Conservation (phyloP, 129 eudicot genomes). For the Pittosporum tobira region DNA sequence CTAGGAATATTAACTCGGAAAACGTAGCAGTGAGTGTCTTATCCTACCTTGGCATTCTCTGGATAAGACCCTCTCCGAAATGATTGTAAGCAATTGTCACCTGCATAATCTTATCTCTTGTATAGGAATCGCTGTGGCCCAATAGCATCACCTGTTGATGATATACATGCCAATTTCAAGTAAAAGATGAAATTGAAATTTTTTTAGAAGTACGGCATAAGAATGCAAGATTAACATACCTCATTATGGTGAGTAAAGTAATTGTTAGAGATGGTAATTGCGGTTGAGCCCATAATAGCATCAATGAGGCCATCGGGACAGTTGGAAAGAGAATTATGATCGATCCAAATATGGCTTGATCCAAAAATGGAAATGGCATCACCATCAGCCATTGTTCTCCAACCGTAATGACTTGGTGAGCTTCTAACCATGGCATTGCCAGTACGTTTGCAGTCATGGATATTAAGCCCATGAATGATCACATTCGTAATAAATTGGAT, state of each 20-base stretch:
- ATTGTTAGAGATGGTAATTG: slow-evolving; percentile 40
- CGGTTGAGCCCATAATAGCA: slow-evolving; percentile 46
- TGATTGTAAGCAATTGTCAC: slow-evolving; percentile 51
- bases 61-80: slow-evolving; percentile 41
- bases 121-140: slow-evolving; percentile 39
- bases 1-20: too few species aligned
- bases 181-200: too few species aligned
- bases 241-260: slow-evolving; percentile 40
- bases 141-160: slow-evolving; percentile 36
- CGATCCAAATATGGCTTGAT: slow-evolving; percentile 38
- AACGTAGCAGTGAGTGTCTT: background rate
- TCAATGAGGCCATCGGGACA: slow-evolving; percentile 42
- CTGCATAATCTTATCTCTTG: slow-evolving; percentile 37
- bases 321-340: slow-evolving; percentile 33
- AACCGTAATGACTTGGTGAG: slow-evolving; percentile 34
- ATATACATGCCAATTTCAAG: too few species aligned
- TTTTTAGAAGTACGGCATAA: too few species aligned
- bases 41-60: slow-evolving; percentile 59
- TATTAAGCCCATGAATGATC: slow-evolving; percentile 32
- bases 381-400: slow-evolving; percentile 42
- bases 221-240: slow-evolving; percentile 8
- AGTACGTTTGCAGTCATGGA: slow-evolving; percentile 31
- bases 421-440: slow-evolving; percentile 40
- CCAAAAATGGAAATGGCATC: slow-evolving; percentile 42
- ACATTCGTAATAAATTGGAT: slow-evolving; percentile 26